Base-by-base conservation (phyloP, 1,284 basidiomycete genomes). In the Entoloma clypeatum region DNA sequence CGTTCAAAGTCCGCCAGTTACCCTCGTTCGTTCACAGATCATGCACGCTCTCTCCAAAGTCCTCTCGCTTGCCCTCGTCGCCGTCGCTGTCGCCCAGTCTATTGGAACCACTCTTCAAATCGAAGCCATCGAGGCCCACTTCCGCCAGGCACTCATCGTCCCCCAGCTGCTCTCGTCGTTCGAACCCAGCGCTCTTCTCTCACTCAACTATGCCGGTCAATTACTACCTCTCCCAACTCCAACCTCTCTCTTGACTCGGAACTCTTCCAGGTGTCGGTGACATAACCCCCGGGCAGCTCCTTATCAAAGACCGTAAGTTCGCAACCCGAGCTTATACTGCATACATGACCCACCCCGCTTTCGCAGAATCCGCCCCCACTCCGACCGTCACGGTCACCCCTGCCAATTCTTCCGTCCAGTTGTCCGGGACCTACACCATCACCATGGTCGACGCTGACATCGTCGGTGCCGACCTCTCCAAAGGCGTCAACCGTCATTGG, bases 401-500 rank as follows among this genome's bases (percentile, higher is more conserved):
- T 11, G 69, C 64, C 41, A 76, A 76, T 59, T 58, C 67, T 9
- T 68, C 71, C 23, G 63, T 65, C 19, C 41, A 58, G 5, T 53
- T 78, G 26, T 56, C 52, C 32, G 72, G 71, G 11, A 70, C 57
- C 25, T 86, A 72, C 61, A 86, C 85, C n/a, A 54, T 89, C 34
- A 65, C 72, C 24, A 82, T 89, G 79, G 73, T 79, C 25, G 86
- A 90, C 54, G 81, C 81, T 11, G 77, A 77, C 46, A 54, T 72
- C 22, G 77, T 80, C 29, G 82, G 81, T 29, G 58, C 68, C 25
- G 69, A 81, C 50, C 64, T 76, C 43, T 59, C 65, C 29, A 58
- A 62, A 7, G 76, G 74, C 14, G 75, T 77, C 49, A 86, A 77
- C 41, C 76, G 86, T 47, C 89, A 91, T 67, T 92, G 86, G 86